Percentiles rank a stretch among this genome's conserved stretches.
Conservation (phyloP, 192 early-diverging fungal species). For the Entrophospora sp. region DNA sequence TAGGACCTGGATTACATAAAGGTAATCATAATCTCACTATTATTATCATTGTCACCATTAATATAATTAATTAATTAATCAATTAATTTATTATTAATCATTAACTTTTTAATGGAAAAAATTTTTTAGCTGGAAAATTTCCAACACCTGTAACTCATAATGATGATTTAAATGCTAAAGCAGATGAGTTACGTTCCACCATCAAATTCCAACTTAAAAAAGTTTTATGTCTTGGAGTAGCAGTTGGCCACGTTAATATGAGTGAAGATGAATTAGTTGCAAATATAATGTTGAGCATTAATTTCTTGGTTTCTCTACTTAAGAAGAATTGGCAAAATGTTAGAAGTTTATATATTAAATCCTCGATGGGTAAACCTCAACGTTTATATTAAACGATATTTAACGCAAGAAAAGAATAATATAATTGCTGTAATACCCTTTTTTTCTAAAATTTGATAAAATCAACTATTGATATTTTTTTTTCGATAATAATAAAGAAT, state of each 20-base stretch:
- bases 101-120: no score
- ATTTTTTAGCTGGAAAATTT: conserved; percentile 93
- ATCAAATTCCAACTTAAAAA: conserved; percentile 99
- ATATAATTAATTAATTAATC: no score
- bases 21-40: conserved; percentile 13
- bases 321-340: conserved; percentile 99
- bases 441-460: no score
- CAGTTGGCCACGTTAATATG: conserved; percentile 90
- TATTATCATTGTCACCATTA: not conserved
- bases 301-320: no score
- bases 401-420: no score
- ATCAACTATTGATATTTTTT: no score
- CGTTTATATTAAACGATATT: conserved; percentile 84
- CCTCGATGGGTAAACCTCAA: conserved; percentile 89
- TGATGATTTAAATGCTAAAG: conserved; percentile 79
- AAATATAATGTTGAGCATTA: no score
- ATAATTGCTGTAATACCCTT: no score
- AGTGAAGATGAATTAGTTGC: conserved; percentile 87
- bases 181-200: conserved; percentile 88
- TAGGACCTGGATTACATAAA: conserved; percentile 96
- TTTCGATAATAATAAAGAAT: no score
- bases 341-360: conserved; percentile 95
- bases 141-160: conserved; percentile 86
- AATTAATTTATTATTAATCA: no score
- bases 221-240: conserved; percentile 94